Evolutionary conservation across 139 green algal genomes (phyloP), one percentile per base, ranked within the genome.

Genomic region (Zygnema circumcarinatum): DNA sequence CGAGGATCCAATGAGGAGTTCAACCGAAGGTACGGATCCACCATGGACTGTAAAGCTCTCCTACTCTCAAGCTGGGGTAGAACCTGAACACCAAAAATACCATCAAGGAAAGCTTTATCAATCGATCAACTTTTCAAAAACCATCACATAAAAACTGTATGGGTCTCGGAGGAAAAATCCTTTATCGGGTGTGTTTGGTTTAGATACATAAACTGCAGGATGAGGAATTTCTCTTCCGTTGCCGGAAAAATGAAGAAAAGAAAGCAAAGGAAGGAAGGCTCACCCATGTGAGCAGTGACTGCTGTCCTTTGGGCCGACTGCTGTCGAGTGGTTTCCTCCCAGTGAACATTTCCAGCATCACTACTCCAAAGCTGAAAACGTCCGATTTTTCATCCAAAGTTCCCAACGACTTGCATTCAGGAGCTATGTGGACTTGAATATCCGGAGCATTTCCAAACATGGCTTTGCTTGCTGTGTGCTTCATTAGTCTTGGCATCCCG

Each of bases 341-440:
- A 2, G 84, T 89, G 1, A 89, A 67, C 47, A 89, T 36, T 68
- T 89, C 76, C 1, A 89, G 74, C 29, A 89, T 76, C 25, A 87
- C 76, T n/a, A 89, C 84, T 54, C 84, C 84, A 67, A 87, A 87
- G 84, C 76, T 78, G 76, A 87, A 89, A 47, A 89, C 33, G 36
- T 89, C 84, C 20, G 35, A 36, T 56, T 32, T 33, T 20, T 42
- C 53, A 53, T 53, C 67, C 67, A 81, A 74, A 40, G 33, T 25
- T 35, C 67, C 67, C 68, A 41, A 72, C 2, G 31, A 29, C 40
- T 74, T 72, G 36, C 42, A 67, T 42, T 87, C 81, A 11, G 81
- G 81, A 3, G 81, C 56, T 42, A 81, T 42, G 67, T 87, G 75
- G 1, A 25, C 67, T 41, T 81, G 38, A 31, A 52, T 42, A 31